Evolutionary conservation across 78 protist species (phyloP).

Genomic region (Dictyostelium citrinum): DNA sequence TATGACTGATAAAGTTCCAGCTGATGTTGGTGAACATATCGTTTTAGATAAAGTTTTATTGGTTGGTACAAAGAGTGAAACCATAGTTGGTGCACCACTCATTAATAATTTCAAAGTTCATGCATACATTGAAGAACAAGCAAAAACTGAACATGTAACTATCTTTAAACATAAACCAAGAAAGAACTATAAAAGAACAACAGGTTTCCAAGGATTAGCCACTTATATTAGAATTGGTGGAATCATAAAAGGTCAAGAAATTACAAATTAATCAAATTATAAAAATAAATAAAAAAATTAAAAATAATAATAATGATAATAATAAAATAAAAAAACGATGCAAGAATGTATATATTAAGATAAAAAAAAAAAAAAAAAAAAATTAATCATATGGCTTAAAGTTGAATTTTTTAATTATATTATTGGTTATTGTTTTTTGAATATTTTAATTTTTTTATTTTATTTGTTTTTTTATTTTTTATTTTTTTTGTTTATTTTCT

Average conservation of each 20-base stretch:
- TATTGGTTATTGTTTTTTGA: no score
- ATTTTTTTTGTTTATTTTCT: constrained; percentile 33
- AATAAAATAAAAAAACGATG: not conserved
- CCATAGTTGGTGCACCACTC: constrained; percentile 61
- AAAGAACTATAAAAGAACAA: constrained; percentile 77
- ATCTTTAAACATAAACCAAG: constrained; percentile 77
- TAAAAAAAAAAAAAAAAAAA: no score
- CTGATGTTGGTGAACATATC: constrained; percentile 68
- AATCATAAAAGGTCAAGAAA: not conserved
- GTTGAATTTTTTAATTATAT: no score
- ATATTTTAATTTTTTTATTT: no score
- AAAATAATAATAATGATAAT: not conserved
- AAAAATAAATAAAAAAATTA: not conserved
- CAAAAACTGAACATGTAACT: constrained; percentile 49
- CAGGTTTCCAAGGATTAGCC: constrained; percentile 50
- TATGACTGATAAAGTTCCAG: constrained; percentile 44
- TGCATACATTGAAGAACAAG: constrained; percentile 67
- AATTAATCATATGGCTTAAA: no score
- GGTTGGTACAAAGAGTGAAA: constrained; percentile 46
- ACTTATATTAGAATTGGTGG: constrained; percentile 73
- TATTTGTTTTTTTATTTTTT: not conserved
- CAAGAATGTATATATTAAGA: constrained; percentile 14
- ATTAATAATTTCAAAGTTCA: constrained; percentile 39
- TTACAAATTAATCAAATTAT: not conserved
- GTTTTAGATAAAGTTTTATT: constrained; percentile 70